Evolutionary conservation across 2,329 filamentous ascomycete genomes (phyloP).

Genomic region (Alternaria triticimaculans): DNA sequence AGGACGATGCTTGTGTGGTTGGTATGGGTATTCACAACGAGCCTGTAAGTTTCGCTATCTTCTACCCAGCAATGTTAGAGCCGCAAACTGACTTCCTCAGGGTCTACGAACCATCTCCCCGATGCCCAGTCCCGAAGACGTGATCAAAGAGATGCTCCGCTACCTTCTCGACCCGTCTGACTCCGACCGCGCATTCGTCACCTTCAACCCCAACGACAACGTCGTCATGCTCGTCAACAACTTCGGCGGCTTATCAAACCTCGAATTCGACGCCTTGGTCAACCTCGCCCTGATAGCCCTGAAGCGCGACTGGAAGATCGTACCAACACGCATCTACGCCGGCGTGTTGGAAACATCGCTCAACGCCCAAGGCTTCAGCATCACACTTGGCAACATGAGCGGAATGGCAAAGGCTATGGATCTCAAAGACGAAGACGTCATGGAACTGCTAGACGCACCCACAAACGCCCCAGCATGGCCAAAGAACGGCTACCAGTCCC

Average conservation of each 20-base stretch:
- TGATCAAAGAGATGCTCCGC: slow-evolving; percentile 57
- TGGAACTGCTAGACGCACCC: slow-evolving; percentile 57
- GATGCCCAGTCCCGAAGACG: slow-evolving; percentile 57
- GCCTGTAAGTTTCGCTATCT: slow-evolving; percentile 43
- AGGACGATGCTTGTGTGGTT: slow-evolving; percentile 48
- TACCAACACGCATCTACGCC: slow-evolving; percentile 56
- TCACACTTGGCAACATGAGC: slow-evolving; percentile 61
- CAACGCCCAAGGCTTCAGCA: slow-evolving; percentile 63
- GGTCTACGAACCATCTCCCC: slow-evolving; percentile 55
- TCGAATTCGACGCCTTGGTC: slow-evolving; percentile 58
- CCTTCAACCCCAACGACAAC: slow-evolving; percentile 55
- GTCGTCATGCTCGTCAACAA: slow-evolving; percentile 58
- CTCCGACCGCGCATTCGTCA: slow-evolving; percentile 57
- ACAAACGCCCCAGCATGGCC: slow-evolving; percentile 62
- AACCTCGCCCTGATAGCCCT: slow-evolving; percentile 52
- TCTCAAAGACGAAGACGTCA: slow-evolving; percentile 50
- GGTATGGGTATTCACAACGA: slow-evolving; percentile 62
- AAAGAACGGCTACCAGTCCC: slow-evolving; percentile 53
- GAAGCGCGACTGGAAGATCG: slow-evolving; percentile 57
- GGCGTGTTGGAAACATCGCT: slow-evolving; percentile 61
- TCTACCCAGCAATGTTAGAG: not conserved
- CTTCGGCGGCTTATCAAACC: slow-evolving; percentile 56
- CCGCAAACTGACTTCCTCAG: slow-evolving; percentile 19
- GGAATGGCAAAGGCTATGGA: slow-evolving; percentile 53
- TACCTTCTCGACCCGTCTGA: slow-evolving; percentile 58